Evolutionary conservation across 139 green algal genomes (phyloP).

Genomic region (Eudorina sp.): DNA sequence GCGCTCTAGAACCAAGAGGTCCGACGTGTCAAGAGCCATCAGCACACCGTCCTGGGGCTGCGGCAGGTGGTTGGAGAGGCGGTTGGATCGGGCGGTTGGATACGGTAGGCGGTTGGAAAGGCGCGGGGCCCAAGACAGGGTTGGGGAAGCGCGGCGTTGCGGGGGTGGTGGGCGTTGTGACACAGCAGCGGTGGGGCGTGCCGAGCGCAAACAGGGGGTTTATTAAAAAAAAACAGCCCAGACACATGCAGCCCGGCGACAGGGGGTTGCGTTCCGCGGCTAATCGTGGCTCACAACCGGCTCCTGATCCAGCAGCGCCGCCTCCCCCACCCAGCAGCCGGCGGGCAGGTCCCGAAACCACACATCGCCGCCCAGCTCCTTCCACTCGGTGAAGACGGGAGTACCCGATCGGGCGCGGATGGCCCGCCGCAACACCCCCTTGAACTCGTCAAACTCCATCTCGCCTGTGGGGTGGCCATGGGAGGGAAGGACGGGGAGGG

Average conservation of each 20-base stretch:
- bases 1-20: constrained; percentile 54
- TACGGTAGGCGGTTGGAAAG: not conserved
- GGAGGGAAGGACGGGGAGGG: not conserved
- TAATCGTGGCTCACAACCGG: not conserved
- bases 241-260: not conserved
- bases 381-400: not conserved
- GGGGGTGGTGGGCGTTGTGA: too few relatives aligned
- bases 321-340: constrained; percentile 50
- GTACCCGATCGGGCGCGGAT: not conserved
- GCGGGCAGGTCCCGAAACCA: constrained; percentile 31
- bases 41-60: constrained; percentile 56
- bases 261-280: too few relatives aligned
- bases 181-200: too few relatives aligned
- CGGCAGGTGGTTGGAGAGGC: not conserved
- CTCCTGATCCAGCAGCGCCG: constrained; percentile 31
- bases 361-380: constrained; percentile 2
- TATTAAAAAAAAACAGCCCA: not conserved
- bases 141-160: too few relatives aligned
- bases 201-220: too few relatives aligned
- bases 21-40: constrained; percentile 54
- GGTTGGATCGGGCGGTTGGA: not conserved
- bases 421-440: constrained; percentile 43
- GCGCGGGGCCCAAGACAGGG: too few relatives aligned
- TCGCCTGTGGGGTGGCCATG: constrained; percentile 44
- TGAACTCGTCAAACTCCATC: constrained; percentile 66